Base-by-base conservation (phyloP, 768 basidiomycete species). In the Tylopilus subfusipes region DNA sequence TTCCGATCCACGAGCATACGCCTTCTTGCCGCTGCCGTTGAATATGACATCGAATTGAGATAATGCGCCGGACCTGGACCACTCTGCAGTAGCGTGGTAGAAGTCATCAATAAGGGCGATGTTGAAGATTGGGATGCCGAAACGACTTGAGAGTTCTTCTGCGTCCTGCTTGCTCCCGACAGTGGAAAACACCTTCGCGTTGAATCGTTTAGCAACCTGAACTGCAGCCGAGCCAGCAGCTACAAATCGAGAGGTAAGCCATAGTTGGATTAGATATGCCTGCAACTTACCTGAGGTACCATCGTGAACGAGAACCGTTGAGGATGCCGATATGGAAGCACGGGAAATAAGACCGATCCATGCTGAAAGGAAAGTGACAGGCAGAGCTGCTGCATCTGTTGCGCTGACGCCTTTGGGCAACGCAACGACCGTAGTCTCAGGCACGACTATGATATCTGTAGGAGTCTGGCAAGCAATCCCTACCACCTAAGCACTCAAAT, bases 321-420 rank as follows among this genome's bases (percentile, higher is more conserved):
- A 69, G 48, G 57, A 55, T 5, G 65, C 39, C 0, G 57, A 56
- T 39, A 69, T 55, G 13, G 54, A 48, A 40, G 54, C 62, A 19
- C 59, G 59, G 2, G 40, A 42, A 16, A 63, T 57, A 25, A 69
- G 55, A 40, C 68, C 68, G 16, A 66, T 60, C 68, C 68, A 69
- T 12, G 68, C 53, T 4, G 68, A 42, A 24, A 68, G 61, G 58
- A 69, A 61, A 1, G 59, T 50, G 34, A 52, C 21, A 30, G 68
- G 54, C 4, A 69, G 34, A 30, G 60, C 54, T 16, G 62, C 68
- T 4, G 62, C 68, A 42, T 68, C 64, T 24, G 34, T 29, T 6
- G 52, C 19, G 6, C 33, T 55, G 36, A 63, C 24, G 9, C 61
- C 60, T 13, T 40, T 44, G 3, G 66, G 60, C 18, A 69, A 38